A percentile compares a stretch with the other conserved stretches of the same genome.
These are phyloP conservation scores for Daldinia concentrica DNA, from an alignment of 495 filamentous ascomycete genomes.

Conservation along the genomic window DNA sequence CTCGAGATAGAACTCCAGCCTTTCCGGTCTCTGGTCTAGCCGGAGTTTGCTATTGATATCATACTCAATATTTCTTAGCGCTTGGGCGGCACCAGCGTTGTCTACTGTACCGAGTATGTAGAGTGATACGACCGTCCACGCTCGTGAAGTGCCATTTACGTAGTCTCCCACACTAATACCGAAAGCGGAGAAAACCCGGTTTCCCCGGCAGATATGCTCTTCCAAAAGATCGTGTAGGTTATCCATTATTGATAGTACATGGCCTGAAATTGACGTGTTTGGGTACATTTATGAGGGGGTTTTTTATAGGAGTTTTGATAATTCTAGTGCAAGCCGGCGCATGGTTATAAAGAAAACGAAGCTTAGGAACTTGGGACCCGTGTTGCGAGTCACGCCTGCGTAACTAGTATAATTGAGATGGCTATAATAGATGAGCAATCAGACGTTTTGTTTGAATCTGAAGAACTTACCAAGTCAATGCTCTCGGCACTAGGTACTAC, in stretches of 20 bases:
- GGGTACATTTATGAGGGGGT: background rate
- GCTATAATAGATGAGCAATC: background rate
- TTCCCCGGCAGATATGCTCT: background rate
- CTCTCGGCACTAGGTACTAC: background rate
- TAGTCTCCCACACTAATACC: background rate
- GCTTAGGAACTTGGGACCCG: background rate
- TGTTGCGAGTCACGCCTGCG: background rate
- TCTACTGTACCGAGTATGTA: slow-evolving; percentile 1
- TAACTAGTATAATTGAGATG: background rate
- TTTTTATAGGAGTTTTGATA: background rate
- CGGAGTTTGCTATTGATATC: slow-evolving; percentile 16
- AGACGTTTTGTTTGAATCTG: background rate
- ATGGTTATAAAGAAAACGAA: background rate
- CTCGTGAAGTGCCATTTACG: background rate
- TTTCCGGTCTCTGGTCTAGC: slow-evolving; percentile 17
- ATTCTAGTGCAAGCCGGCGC: no score
- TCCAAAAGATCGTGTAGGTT: background rate
- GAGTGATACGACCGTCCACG: slow-evolving; percentile 18
- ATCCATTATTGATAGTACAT: background rate
- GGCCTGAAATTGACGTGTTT: background rate
- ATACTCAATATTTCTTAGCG: slow-evolving; percentile 9
- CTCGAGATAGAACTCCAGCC: slow-evolving; percentile 18
- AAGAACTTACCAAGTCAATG: background rate
- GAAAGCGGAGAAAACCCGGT: background rate
- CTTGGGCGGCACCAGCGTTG: background rate